Evolutionary conservation across 768 basidiomycete species (phyloP).

Genomic region (Lactarius evosmus): DNA sequence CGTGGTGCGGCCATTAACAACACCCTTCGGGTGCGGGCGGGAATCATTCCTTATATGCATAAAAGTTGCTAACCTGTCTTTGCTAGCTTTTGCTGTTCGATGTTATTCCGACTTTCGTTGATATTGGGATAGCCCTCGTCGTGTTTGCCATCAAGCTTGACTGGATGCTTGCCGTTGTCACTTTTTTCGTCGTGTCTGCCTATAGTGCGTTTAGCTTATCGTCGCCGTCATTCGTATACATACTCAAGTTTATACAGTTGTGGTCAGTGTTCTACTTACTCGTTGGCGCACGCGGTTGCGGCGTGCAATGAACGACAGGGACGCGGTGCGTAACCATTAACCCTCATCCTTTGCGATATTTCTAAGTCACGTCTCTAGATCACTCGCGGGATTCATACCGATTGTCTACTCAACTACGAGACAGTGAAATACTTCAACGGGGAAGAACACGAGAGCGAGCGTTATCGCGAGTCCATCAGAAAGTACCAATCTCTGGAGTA

Average conservation of each 20-base stretch:
- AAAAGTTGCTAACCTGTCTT: conserved; percentile 18
- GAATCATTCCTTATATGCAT: not conserved
- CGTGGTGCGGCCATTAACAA: conserved; percentile 86
- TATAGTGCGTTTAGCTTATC: conserved; percentile 49
- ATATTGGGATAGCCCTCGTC: conserved; percentile 67
- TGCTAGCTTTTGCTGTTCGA: conserved; percentile 75
- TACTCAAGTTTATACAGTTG: conserved; percentile 37
- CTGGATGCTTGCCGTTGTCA: conserved; percentile 62
- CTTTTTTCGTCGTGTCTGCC: conserved; percentile 68
- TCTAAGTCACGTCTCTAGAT: conserved; percentile 38
- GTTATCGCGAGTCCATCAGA: conserved; percentile 67
- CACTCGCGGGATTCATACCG: conserved; percentile 80
- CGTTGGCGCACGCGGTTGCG: conserved; percentile 71
- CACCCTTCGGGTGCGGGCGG: conserved; percentile 53
- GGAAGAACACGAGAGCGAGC: conserved; percentile 70
- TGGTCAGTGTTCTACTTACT: conserved; percentile 55
- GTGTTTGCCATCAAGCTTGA: conserved; percentile 63
- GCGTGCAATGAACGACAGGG: conserved; percentile 76
- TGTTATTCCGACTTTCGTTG: conserved; percentile 77
- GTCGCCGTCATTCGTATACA: not conserved
- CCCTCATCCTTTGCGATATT: conserved; percentile 5
- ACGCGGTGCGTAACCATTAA: conserved; percentile 49
- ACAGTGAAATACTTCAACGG: conserved; percentile 90
- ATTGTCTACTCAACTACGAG: conserved; percentile 76
- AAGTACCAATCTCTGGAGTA: conserved; percentile 74